Percentiles rank a stretch among this genome's conserved stretches.
These are phyloP conservation scores for Lentinus brumalis DNA, from an alignment of 768 basidiomycete species.

Conservation along the genomic window DNA sequence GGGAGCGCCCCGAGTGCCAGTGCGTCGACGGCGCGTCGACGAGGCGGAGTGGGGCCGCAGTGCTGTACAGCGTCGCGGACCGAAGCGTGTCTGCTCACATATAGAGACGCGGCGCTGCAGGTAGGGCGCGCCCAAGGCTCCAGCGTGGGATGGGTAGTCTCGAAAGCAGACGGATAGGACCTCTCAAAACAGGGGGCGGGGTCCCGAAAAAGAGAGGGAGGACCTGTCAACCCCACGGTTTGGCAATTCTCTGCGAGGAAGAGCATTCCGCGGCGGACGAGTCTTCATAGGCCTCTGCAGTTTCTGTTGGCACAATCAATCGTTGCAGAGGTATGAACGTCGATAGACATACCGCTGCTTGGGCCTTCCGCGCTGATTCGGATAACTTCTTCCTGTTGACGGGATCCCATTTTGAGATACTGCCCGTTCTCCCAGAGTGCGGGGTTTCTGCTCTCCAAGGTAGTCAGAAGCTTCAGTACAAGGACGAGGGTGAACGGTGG, in stretches of 20 bases:
- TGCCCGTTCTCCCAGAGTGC: background rate
- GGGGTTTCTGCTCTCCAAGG: background rate
- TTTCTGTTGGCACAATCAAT: background rate
- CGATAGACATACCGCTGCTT: background rate
- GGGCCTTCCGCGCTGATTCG: background rate
- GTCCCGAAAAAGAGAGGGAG: background rate
- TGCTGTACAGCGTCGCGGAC: too few species aligned
- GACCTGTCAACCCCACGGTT: too few species aligned
- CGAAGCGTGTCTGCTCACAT: too few species aligned
- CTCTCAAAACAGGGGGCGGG: too few species aligned
- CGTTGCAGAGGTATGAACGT: background rate
- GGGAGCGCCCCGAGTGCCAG: too few species aligned
- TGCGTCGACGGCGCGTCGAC: too few species aligned
- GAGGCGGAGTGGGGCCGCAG: too few species aligned
- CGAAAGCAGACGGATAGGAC: too few species aligned
- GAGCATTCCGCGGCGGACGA: background rate
- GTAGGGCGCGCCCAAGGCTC: too few species aligned
- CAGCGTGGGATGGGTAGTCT: too few species aligned
- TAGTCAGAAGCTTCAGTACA: background rate
- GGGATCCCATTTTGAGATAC: background rate
- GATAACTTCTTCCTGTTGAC: background rate
- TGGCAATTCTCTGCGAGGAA: background rate
- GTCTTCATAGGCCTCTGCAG: background rate
- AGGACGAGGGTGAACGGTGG: background rate
- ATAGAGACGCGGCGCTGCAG: too few species aligned